These are phyloP conservation scores for Erythrophleum fordii DNA, from an alignment of 306 rosid genomes.

Conservation along the genomic window DNA sequence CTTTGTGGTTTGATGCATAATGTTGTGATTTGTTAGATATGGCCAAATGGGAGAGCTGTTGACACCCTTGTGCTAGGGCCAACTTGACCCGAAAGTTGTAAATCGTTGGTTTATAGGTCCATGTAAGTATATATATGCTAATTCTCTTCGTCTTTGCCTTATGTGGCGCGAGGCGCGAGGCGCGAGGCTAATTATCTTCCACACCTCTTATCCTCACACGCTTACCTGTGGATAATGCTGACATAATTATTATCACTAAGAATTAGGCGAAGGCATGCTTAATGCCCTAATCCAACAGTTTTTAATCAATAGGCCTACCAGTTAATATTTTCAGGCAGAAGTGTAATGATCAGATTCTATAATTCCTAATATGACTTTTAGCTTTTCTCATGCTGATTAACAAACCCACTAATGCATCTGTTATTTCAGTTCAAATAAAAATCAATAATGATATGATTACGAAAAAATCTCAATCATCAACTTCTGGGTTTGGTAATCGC, in stretches of 20 bases:
- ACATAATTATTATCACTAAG: conserved; percentile 25
- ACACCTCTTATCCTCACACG: conserved; percentile 20
- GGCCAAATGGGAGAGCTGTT: too few species aligned
- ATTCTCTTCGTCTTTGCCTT: not conserved
- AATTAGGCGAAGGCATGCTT: conserved; percentile 38
- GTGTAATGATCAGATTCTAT: conserved; percentile 34
- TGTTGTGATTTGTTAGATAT: too few species aligned
- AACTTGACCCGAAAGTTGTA: not conserved
- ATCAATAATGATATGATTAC: conserved; percentile 14
- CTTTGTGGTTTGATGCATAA: not conserved
- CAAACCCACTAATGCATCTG: conserved; percentile 38
- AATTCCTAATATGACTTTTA: conserved; percentile 27
- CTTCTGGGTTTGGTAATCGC: conserved; percentile 29
- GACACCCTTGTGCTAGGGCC: too few species aligned
- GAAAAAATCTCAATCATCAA: conserved; percentile 16
- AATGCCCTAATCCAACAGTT: conserved; percentile 36
- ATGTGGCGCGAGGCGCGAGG: too few species aligned
- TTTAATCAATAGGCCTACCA: conserved; percentile 42
- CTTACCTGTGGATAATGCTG: conserved; percentile 39
- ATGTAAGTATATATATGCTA: not conserved
- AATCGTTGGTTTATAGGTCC: not conserved
- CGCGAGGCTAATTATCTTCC: conserved; percentile 18
- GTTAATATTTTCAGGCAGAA: conserved; percentile 34
- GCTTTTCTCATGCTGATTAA: conserved; percentile 37
- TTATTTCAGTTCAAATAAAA: conserved; percentile 22